These are phyloP conservation scores for Scytalidium sp. DNA, from an alignment of 2,329 filamentous ascomycete species.

Conservation along the genomic window DNA sequence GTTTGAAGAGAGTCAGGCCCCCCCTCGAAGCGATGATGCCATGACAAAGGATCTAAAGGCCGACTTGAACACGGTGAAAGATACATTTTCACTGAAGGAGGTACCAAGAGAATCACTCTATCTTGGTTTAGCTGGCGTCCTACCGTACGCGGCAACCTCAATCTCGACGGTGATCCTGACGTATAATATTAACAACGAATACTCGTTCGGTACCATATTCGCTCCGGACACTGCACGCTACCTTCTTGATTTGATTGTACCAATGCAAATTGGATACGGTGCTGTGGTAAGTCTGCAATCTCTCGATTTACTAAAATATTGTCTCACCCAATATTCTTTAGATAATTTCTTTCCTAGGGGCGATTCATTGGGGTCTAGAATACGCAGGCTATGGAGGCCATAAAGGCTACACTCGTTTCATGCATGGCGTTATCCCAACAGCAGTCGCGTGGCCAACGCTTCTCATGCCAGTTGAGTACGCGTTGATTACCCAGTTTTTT, in stretches of 20 bases:
- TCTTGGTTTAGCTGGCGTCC: slow-evolving; percentile 72
- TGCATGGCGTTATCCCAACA: slow-evolving; percentile 76
- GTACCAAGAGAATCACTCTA: slow-evolving; percentile 67
- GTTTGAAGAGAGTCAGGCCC: slow-evolving; percentile 35
- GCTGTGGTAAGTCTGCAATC: slow-evolving; percentile 63
- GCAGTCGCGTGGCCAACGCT: slow-evolving; percentile 88
- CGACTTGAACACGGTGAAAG: slow-evolving; percentile 62
- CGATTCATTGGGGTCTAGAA: slow-evolving; percentile 90
- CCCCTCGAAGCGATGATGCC: slow-evolving; percentile 38
- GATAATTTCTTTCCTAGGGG: slow-evolving; percentile 92
- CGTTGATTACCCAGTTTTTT: slow-evolving; percentile 80
- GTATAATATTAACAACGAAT: slow-evolving; percentile 73
- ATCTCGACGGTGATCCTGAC: slow-evolving; percentile 77
- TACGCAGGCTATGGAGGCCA: slow-evolving; percentile 66
- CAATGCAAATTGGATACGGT: slow-evolving; percentile 86
- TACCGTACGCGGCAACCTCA: slow-evolving; percentile 85
- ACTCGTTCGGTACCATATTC: slow-evolving; percentile 59
- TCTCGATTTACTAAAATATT: slow-evolving; percentile 3
- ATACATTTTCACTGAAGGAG: slow-evolving; percentile 62
- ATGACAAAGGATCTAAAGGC: slow-evolving; percentile 49
- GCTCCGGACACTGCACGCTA: slow-evolving; percentile 66
- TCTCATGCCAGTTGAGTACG: slow-evolving; percentile 78
- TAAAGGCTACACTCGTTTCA: slow-evolving; percentile 76
- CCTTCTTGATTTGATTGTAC: slow-evolving; percentile 73
- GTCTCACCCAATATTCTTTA: slow-evolving; percentile 25